Evolutionary conservation across 768 basidiomycete species (phyloP).

Genomic region (Lactifluus subvellereus): DNA sequence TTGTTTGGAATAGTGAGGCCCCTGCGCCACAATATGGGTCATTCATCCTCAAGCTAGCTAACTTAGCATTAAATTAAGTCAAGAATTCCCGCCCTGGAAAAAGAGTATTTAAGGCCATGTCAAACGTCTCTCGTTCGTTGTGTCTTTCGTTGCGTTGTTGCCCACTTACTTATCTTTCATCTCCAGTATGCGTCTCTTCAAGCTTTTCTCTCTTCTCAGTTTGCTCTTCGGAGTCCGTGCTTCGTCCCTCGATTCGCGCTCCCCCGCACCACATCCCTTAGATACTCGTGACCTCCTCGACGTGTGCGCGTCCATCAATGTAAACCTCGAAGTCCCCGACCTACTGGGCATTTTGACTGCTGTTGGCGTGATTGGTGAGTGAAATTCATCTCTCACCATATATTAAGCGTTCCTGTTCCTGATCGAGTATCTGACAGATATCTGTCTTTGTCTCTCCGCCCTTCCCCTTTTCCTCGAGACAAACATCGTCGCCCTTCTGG

Average conservation of each 20-base stretch:
- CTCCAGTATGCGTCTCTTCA: constrained; percentile 16
- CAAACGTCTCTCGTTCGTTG: no score
- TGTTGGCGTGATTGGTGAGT: constrained; percentile 31
- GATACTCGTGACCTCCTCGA: constrained; percentile 30
- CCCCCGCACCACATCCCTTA: neutral
- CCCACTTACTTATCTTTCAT: no score
- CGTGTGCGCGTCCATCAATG: constrained; percentile 37
- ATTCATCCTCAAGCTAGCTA: no score
- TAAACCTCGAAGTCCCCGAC: constrained; percentile 30
- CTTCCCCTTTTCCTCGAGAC: constrained; percentile 34
- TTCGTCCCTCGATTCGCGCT: constrained; percentile 5
- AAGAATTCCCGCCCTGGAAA: no score
- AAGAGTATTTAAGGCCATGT: no score
- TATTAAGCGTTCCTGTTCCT: neutral
- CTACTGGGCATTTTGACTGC: constrained; percentile 26
- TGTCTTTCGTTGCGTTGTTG: neutral
- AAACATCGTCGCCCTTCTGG: constrained; percentile 31
- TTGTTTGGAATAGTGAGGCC: no score
- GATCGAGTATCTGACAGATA: constrained; percentile 27
- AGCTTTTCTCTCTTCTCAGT: neutral
- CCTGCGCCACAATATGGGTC: no score
- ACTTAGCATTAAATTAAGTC: no score
- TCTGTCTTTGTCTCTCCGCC: constrained; percentile 41
- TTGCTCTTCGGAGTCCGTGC: constrained; percentile 12
- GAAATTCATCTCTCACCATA: neutral